A percentile compares a stretch with the other conserved stretches of the same genome.
Conservation (phyloP, 1,139 yeast species). For the Geotrichum reessii region DNA sequence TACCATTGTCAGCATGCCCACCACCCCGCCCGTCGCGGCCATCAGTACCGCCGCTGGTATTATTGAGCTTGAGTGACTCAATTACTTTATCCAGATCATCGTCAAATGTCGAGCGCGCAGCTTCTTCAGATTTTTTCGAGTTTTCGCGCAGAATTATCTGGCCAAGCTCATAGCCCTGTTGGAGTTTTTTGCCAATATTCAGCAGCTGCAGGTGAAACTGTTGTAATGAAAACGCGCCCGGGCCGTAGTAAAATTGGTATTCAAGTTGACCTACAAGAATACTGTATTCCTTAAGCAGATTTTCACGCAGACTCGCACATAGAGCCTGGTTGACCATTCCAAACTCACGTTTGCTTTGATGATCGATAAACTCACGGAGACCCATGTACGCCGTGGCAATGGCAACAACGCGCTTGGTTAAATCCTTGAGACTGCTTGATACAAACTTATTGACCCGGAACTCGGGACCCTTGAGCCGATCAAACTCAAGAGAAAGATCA, state of each 20-base stretch:
- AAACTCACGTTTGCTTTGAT: slow-evolving; percentile 48
- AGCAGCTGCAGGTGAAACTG: slow-evolving; percentile 43
- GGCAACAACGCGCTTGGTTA: slow-evolving; percentile 57
- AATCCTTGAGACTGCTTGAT: slow-evolving; percentile 68
- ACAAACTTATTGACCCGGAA: slow-evolving; percentile 65
- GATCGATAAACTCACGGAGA: slow-evolving; percentile 50
- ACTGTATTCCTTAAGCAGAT: slow-evolving; percentile 47
- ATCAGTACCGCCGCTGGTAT: slow-evolving; percentile 19
- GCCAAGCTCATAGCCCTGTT: slow-evolving; percentile 55
- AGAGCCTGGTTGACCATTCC: slow-evolving; percentile 76
- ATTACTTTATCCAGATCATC: slow-evolving; percentile 32
- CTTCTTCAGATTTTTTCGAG: slow-evolving; percentile 27
- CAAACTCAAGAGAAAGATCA: slow-evolving; percentile 40
- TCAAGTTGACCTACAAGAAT: slow-evolving; percentile 50
- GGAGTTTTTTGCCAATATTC: slow-evolving; percentile 40
- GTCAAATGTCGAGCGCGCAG: slow-evolving; percentile 18
- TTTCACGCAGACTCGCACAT: slow-evolving; percentile 51
- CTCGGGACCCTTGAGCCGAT: slow-evolving; percentile 61
- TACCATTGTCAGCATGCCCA: slow-evolving; percentile 26
- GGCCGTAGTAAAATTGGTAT: slow-evolving; percentile 44
- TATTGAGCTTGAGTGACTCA: slow-evolving; percentile 28
- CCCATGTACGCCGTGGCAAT: slow-evolving; percentile 60
- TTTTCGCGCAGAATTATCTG: slow-evolving; percentile 41
- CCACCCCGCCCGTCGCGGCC: slow-evolving; percentile 24
- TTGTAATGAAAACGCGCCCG: slow-evolving; percentile 43